Base-by-base conservation (phyloP, 306 rosid species). In the Lotus japonicus region DNA sequence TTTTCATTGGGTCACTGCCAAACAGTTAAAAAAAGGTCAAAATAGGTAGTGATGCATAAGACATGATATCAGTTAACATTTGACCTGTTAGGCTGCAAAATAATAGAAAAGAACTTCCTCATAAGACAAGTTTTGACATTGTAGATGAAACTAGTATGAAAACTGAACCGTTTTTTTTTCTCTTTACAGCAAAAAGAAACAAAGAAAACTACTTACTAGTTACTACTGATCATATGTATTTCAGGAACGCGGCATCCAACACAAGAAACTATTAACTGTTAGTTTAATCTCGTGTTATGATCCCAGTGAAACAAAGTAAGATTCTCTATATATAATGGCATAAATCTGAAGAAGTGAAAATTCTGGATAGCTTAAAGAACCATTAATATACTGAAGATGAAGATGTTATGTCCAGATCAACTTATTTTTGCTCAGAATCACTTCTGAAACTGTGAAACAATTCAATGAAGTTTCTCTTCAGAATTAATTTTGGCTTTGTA, bases 1-100 rank as follows among this genome's bases (percentile, higher is more conserved):
- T 80, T 72, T 70, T 77, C 77, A 81, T 63, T 75, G 83, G 83
- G 44, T 82, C 89, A 79, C 91, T 86, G 88, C 74, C 64, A 72
- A 50, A 61, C 67, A 75, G 49, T 43, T 33, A 46, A 41, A 77
- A 76, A 42, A 63, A 33, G 18, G 28, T 66, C 56, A 72, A 65
- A 0, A 21, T 35, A 58, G 6, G 15, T 3, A 43, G 49, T 23
- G 6, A 21, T 4, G 21, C 28, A 43, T 42, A 72, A 18, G 46
- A 2, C 41, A 51, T 41, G 19, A 44, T 78, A 58, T 11, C 44
- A 51, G 13, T 42, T 43, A 58, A 43, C 64, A 55, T 33, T 19
- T 31, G 14, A 23, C 18, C 36, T 71, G 33, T 49, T 57, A 44
- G 4, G 64, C 63, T 51, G 74, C 66, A 59, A 31, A 73, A 67